Conservation (phyloP, 1,284 basidiomycete species). For the Pulchroboletus neoregius region DNA sequence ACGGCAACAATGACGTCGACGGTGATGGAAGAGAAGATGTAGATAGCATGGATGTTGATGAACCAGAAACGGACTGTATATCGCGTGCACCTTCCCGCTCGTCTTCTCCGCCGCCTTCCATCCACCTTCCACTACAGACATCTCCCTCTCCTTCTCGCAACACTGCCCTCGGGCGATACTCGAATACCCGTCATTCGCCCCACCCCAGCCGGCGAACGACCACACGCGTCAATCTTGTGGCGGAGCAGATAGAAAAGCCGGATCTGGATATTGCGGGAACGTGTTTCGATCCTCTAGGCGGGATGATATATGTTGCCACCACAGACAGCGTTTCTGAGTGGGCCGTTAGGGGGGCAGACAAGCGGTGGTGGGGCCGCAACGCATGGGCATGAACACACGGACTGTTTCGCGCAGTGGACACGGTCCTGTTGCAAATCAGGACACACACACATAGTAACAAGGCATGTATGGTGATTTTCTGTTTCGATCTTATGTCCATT, state of each 20-base stretch:
- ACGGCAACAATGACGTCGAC: conserved; percentile 24
- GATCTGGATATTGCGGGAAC: conserved; percentile 67
- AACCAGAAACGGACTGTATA: conserved; percentile 43
- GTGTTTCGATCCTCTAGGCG: conserved; percentile 70
- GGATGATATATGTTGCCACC: conserved; percentile 64
- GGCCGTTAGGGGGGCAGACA: conserved; percentile 56
- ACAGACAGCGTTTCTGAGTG: conserved; percentile 62
- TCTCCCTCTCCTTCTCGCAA: conserved; percentile 22
- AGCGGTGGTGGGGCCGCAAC: conserved; percentile 53
- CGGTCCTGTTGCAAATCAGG: background rate
- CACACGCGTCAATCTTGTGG: conserved; percentile 11
- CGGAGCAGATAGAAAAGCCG: conserved; percentile 22
- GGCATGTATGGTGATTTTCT: conserved; percentile 9
- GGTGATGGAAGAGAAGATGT: conserved; percentile 22
- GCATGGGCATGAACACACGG: conserved; percentile 29
- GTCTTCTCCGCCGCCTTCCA: conserved; percentile 40
- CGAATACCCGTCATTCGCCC: conserved; percentile 20
- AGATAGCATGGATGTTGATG: conserved; percentile 40
- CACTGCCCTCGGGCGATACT: conserved; percentile 16
- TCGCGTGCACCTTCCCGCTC: conserved; percentile 46
- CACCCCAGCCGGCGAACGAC: conserved; percentile 20
- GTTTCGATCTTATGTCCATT: conserved; percentile 9
- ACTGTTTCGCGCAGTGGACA: too few relatives aligned
- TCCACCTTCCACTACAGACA: conserved; percentile 26
- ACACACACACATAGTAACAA: too few relatives aligned